A percentile compares a stretch with the other conserved stretches of the same genome.
These are phyloP conservation scores for Pichia sp. DNA, from an alignment of 1,139 yeast genomes.

Conservation along the genomic window DNA sequence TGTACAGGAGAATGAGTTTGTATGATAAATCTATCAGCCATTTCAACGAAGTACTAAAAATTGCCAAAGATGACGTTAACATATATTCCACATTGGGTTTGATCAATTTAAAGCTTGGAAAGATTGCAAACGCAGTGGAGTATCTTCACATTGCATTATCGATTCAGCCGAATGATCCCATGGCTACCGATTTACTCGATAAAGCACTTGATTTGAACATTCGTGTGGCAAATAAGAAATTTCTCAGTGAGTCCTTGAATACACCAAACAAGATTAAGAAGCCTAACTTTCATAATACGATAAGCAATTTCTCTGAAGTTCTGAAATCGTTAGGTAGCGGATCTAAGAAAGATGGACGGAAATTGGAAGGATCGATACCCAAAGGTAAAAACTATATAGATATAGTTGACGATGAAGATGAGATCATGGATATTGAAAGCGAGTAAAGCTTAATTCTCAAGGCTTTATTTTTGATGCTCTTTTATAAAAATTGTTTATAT, in stretches of 20 bases:
- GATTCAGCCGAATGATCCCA: constrained; percentile 73
- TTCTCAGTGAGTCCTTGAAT: constrained; percentile 27
- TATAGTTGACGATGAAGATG: constrained; percentile 57
- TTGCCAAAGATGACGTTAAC: constrained; percentile 70
- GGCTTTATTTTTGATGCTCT: neutral
- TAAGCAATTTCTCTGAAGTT: constrained; percentile 5
- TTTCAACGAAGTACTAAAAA: constrained; percentile 69
- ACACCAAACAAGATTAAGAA: neutral
- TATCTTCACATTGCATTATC: constrained; percentile 79
- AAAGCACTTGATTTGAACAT: constrained; percentile 75
- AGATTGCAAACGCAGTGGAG: constrained; percentile 64
- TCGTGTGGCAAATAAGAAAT: constrained; percentile 29
- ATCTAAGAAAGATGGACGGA: neutral
- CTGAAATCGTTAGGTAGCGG: constrained; percentile 2
- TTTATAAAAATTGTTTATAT: neutral
- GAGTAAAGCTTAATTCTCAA: constrained; percentile 30
- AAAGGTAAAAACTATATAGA: constrained; percentile 22
- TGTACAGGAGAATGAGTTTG: constrained; percentile 65
- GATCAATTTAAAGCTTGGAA: constrained; percentile 67
- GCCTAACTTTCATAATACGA: neutral
- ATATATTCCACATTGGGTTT: constrained; percentile 81
- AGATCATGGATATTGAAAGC: constrained; percentile 56
- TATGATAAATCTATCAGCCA: constrained; percentile 66
- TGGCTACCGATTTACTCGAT: constrained; percentile 74
- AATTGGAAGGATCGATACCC: neutral